Evolutionary conservation across 2,329 filamentous ascomycete genomes (phyloP).

Genomic region (Fulvia fulva): DNA sequence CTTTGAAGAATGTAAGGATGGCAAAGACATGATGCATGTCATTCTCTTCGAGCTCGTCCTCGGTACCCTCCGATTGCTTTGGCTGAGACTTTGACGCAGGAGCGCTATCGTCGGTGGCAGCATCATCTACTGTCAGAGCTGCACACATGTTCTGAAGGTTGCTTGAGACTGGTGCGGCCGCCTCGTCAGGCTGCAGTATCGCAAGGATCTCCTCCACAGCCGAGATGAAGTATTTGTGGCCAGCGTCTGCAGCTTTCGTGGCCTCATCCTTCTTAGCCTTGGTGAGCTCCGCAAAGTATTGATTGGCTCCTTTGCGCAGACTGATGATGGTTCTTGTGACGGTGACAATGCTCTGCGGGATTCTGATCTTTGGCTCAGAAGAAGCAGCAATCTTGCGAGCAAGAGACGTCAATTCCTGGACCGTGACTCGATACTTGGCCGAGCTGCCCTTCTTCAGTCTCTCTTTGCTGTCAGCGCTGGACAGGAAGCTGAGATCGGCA

Average conservation of each 20-base stretch:
- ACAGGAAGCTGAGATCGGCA: not conserved
- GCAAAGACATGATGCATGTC: not conserved
- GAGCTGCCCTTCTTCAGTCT: not conserved
- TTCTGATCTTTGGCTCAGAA: slow-evolving; percentile 4
- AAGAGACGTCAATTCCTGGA: not conserved
- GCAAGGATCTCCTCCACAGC: slow-evolving; percentile 1
- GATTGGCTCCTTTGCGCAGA: not conserved
- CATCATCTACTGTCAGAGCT: slow-evolving; percentile 3
- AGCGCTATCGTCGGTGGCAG: not conserved
- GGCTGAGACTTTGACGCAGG: not conserved
- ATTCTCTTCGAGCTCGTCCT: not conserved
- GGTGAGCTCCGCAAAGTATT: not conserved
- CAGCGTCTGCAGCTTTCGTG: not conserved
- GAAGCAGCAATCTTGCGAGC: slow-evolving; percentile 3
- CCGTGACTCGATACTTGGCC: not conserved
- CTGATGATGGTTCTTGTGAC: not conserved
- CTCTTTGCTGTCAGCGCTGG: not conserved
- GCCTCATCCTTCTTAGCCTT: not conserved
- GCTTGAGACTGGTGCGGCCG: not conserved
- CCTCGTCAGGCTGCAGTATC: not conserved
- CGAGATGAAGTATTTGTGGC: slow-evolving; percentile 4
- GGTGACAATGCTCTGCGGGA: not conserved
- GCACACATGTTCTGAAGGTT: slow-evolving; percentile 2
- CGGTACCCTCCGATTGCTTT: not conserved
- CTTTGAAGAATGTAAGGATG: slow-evolving; percentile 7